Conservation (phyloP, 306 rosid genomes). For the Inga laurina region DNA sequence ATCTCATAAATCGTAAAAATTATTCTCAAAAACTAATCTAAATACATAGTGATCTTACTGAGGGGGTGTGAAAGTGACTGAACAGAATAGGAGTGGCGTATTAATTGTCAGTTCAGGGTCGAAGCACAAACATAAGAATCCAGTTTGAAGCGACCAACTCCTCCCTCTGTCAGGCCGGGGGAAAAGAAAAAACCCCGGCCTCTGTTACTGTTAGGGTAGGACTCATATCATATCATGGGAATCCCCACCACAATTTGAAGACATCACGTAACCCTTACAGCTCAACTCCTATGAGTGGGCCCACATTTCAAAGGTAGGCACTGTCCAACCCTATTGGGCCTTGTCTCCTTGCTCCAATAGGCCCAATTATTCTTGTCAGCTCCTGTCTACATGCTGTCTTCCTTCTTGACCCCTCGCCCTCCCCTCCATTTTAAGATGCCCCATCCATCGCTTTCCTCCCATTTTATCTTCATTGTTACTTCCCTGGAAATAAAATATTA, state of each 20-base stretch:
- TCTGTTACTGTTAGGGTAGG: background rate
- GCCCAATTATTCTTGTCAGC: slow-evolving; percentile 39
- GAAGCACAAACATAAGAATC: slow-evolving; percentile 39
- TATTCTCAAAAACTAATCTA: too few species aligned
- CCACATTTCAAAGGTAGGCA: slow-evolving; percentile 18
- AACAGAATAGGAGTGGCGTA: slow-evolving; percentile 24
- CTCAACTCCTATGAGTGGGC: background rate
- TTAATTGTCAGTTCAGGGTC: slow-evolving; percentile 32
- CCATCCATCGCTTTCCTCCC: background rate
- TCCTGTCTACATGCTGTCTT: slow-evolving; percentile 24
- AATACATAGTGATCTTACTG: too few species aligned
- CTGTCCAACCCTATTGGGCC: slow-evolving; percentile 19
- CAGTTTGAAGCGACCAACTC: slow-evolving; percentile 24
- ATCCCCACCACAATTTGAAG: slow-evolving; percentile 10
- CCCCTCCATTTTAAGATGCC: too few species aligned
- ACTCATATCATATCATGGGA: background rate
- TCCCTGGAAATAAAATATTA: background rate
- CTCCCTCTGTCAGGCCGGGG: background rate
- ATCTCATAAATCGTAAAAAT: too few species aligned
- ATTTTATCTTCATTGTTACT: background rate
- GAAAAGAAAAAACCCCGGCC: background rate
- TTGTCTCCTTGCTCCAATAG: background rate
- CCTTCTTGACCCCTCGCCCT: background rate
- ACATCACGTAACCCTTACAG: background rate
- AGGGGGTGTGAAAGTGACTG: background rate